Percentiles rank a stretch among this genome's conserved stretches.
phyloP scores from a whole-genome alignment of 2,329 filamentous ascomycete genomes.

The Diaporthe citrichinensis region DNA sequence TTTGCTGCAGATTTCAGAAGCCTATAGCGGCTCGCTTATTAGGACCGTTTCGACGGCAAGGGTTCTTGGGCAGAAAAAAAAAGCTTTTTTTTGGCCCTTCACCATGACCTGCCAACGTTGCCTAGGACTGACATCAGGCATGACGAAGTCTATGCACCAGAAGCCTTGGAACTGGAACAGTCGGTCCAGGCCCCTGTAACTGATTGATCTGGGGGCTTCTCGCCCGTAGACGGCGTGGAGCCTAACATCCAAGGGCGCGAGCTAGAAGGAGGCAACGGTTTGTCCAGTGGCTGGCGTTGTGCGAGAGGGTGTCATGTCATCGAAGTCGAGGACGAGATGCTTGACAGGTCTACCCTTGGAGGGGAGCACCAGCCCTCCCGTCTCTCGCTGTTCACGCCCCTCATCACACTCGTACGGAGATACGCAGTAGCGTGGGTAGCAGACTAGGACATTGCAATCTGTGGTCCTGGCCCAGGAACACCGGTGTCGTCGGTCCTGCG shows the following conservation, averaged over 20 bases:
- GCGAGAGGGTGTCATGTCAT: slow-evolving; percentile 24
- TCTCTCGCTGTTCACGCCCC: slow-evolving; percentile 15
- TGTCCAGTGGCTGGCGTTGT: slow-evolving; percentile 4
- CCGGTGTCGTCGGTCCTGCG: background rate
- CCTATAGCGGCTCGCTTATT: slow-evolving; percentile 15
- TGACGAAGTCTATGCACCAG: slow-evolving; percentile 22
- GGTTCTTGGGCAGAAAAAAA: slow-evolving; percentile 7
- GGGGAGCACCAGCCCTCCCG: background rate
- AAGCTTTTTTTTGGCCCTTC: slow-evolving; percentile 26
- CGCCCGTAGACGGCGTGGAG: slow-evolving; percentile 15
- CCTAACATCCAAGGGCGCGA: background rate
- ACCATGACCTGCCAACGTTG: background rate
- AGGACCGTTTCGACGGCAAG: slow-evolving; percentile 6
- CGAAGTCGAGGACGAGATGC: background rate
- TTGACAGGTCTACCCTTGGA: slow-evolving; percentile 6
- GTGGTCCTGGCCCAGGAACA: background rate
- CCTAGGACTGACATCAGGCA: slow-evolving; percentile 25
- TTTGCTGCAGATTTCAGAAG: slow-evolving; percentile 5
- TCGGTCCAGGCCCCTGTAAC: slow-evolving; percentile 14
- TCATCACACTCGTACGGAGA: background rate
- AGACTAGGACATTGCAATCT: background rate
- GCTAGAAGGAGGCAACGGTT: slow-evolving; percentile 9
- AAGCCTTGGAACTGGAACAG: slow-evolving; percentile 12
- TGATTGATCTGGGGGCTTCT: slow-evolving; percentile 2
- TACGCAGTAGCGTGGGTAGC: background rate